Conservation (phyloP, 2,329 filamentous ascomycete genomes). For the Sarocladium strictum region DNA sequence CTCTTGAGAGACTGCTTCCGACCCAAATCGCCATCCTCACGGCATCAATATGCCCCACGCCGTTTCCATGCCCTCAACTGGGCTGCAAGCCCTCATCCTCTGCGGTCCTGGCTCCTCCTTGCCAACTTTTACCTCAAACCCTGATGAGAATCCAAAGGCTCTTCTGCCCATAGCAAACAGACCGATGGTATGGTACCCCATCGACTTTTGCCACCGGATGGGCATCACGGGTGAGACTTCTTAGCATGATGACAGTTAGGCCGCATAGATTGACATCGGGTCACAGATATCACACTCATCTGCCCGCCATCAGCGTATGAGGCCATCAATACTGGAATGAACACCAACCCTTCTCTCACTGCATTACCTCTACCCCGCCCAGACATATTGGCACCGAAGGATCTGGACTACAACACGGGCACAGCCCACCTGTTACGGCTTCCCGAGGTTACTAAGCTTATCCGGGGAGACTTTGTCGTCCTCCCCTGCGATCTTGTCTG, state of each 20-base stretch:
- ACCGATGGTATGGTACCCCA: constrained; percentile 85
- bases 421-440: constrained; percentile 85
- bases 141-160: constrained; percentile 76
- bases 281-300: constrained; percentile 54
- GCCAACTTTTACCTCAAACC: constrained; percentile 74
- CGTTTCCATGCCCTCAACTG: constrained; percentile 63
- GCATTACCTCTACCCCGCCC: constrained; percentile 66
- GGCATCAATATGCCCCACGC: constrained; percentile 63
- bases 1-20: not conserved
- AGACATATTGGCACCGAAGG: constrained; percentile 68
- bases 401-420: constrained; percentile 75
- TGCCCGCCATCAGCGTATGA: constrained; percentile 59
- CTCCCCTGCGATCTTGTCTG: constrained; percentile 92
- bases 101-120: constrained; percentile 79
- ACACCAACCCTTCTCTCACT: constrained; percentile 73
- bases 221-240: constrained; percentile 61
- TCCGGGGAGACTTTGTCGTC: constrained; percentile 83
- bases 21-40: not conserved
- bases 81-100: constrained; percentile 76
- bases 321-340: constrained; percentile 64
- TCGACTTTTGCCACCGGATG: constrained; percentile 79
- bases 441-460: constrained; percentile 69
- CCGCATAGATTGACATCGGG: constrained; percentile 17
- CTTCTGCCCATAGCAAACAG: constrained; percentile 77
- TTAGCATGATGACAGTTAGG: not conserved